Percentiles rank a stretch among this genome's conserved stretches.
Evolutionary conservation across 2,329 filamentous ascomycete species (phyloP).

Genomic region (Diaporthe destruens): DNA sequence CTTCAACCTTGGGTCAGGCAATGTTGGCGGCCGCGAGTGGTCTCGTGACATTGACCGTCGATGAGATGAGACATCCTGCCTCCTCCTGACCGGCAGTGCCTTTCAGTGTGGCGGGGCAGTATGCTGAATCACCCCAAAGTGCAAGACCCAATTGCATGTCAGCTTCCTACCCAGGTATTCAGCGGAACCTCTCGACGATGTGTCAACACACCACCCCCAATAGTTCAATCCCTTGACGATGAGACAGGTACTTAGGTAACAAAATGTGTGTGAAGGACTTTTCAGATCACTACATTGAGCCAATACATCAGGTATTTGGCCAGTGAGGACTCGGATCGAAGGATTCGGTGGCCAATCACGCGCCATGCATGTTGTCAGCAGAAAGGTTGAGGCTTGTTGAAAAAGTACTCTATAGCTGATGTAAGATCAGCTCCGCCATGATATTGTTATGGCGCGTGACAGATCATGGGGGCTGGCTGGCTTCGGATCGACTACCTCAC

Average conservation of each 20-base stretch:
- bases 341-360: neutral
- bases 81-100: slow-evolving; percentile 13
- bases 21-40: neutral
- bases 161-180: neutral
- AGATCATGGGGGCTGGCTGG: neutral
- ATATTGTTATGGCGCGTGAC: neutral
- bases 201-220: neutral
- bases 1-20: neutral
- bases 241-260: neutral
- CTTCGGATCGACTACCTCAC: neutral
- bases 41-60: neutral
- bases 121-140: neutral
- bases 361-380: neutral
- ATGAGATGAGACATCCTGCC: slow-evolving; percentile 22
- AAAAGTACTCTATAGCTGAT: slow-evolving; percentile 1
- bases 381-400: neutral
- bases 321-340: neutral
- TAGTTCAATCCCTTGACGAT: neutral
- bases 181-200: neutral
- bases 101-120: neutral
- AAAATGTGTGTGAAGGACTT: neutral
- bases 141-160: neutral
- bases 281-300: neutral
- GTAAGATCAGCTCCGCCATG: slow-evolving; percentile 10
- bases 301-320: neutral